phyloP scores from a whole-genome alignment of 2,329 filamentous ascomycete genomes.

The Chrysoporthe cubensis region DNA sequence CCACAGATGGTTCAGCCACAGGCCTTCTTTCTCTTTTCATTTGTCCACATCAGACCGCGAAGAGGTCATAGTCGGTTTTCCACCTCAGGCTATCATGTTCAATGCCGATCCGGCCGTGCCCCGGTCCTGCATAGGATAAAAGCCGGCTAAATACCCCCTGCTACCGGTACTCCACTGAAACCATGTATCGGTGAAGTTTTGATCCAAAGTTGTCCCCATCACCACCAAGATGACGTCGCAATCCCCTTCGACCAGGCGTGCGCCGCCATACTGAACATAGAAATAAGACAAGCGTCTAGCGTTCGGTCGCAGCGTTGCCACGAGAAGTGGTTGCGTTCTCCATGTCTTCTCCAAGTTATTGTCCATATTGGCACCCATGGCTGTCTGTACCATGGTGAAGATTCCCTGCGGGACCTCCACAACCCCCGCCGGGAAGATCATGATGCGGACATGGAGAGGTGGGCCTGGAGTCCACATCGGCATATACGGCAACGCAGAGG shows the following conservation, averaged over 20 bases:
- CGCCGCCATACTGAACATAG: not conserved
- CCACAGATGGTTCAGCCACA: too few species aligned
- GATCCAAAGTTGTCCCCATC: not conserved
- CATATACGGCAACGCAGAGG: not conserved
- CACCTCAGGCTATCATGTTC: not conserved
- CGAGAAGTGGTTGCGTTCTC: not conserved
- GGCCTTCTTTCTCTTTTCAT: too few species aligned
- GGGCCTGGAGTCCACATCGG: not conserved
- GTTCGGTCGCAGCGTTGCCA: not conserved
- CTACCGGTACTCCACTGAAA: not conserved
- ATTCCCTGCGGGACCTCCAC: not conserved
- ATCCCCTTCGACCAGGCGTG: too few species aligned
- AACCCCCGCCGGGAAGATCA: not conserved
- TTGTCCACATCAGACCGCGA: too few species aligned
- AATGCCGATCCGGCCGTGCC: not conserved
- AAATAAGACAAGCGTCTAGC: not conserved
- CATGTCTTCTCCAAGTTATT: not conserved
- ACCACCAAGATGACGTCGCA: not conserved
- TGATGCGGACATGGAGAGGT: not conserved
- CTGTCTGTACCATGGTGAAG: too few species aligned
- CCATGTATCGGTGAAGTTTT: constrained; percentile 2
- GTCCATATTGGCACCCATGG: not conserved
- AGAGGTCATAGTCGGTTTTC: too few species aligned
- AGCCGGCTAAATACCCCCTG: not conserved
- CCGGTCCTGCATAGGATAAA: not conserved